Percentiles rank a stretch among this genome's conserved stretches.
Evolutionary conservation across 2,329 filamentous ascomycete species (phyloP).

Genomic region (Coniochaeta sp.): DNA sequence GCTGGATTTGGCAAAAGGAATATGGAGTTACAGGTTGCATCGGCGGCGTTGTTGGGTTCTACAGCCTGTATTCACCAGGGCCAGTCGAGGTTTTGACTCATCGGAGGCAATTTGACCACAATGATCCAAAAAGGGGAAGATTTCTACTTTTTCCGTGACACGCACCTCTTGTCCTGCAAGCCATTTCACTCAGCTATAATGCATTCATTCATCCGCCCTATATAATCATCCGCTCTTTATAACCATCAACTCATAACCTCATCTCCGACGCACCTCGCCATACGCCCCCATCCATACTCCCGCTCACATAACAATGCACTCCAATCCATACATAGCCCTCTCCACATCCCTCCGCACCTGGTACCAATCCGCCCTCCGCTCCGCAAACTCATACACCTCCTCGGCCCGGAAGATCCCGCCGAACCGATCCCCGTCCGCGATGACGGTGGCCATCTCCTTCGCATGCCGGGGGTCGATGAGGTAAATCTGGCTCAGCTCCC

Average conservation of each 20-base stretch:
- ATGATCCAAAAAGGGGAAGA: too few relatives aligned
- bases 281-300: too few relatives aligned
- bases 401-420: constrained; percentile 89
- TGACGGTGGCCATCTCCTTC: constrained; percentile 91
- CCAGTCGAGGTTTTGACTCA: too few relatives aligned
- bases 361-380: constrained; percentile 92
- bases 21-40: not conserved
- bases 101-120: too few relatives aligned
- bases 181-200: too few relatives aligned
- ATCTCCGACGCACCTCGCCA: not conserved
- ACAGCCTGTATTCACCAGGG: not conserved
- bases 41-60: not conserved
- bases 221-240: not conserved
- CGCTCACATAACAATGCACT: constrained; percentile 71
- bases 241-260: not conserved
- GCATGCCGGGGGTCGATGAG: constrained; percentile 81
- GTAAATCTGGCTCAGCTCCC: constrained; percentile 92
- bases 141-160: too few relatives aligned
- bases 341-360: constrained; percentile 82
- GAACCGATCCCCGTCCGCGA: constrained; percentile 86
- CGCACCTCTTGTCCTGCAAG: too few relatives aligned
- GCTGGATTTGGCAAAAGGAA: not conserved
- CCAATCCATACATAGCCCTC: constrained; percentile 93
- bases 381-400: constrained; percentile 96
- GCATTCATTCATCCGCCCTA: too few relatives aligned